Evolutionary conservation across 1,284 basidiomycete genomes (phyloP).

Genomic region (Cryptococcus sp.): DNA sequence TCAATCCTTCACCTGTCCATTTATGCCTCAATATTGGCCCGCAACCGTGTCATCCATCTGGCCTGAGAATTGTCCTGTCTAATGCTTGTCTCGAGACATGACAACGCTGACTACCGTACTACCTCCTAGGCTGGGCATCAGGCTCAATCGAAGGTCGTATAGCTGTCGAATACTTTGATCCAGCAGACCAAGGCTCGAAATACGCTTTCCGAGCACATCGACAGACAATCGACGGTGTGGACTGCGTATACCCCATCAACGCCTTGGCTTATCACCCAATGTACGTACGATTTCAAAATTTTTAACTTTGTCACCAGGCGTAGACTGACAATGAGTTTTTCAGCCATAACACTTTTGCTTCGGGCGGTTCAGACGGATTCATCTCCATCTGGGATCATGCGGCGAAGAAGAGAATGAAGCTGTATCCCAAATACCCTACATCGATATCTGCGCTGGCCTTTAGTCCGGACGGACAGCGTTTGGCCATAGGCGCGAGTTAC

Average conservation of each 20-base stretch:
- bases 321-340: not conserved
- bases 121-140: conserved; percentile 76
- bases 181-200: conserved; percentile 78
- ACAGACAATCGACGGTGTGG: conserved; percentile 83
- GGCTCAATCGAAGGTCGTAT: conserved; percentile 94
- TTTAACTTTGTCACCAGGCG: not conserved
- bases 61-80: no score
- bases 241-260: conserved; percentile 98
- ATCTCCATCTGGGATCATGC: conserved; percentile 96
- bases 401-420: conserved; percentile 90
- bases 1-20: no score
- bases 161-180: conserved; percentile 95
- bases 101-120: not conserved
- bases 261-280: conserved; percentile 89
- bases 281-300: conserved; percentile 56
- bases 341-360: conserved; percentile 91
- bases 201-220: conserved; percentile 99
- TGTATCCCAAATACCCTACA: conserved; percentile 75
- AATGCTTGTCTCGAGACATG: not conserved
- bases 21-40: no score
- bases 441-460: conserved; percentile 76
- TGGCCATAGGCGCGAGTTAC: conserved; percentile 81
- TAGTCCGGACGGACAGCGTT: conserved; percentile 74
- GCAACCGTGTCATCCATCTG: no score
- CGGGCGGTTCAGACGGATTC: conserved; percentile 86